Conservation (phyloP, 1,284 basidiomycete species). For the Cryptococcus hybrid region DNA sequence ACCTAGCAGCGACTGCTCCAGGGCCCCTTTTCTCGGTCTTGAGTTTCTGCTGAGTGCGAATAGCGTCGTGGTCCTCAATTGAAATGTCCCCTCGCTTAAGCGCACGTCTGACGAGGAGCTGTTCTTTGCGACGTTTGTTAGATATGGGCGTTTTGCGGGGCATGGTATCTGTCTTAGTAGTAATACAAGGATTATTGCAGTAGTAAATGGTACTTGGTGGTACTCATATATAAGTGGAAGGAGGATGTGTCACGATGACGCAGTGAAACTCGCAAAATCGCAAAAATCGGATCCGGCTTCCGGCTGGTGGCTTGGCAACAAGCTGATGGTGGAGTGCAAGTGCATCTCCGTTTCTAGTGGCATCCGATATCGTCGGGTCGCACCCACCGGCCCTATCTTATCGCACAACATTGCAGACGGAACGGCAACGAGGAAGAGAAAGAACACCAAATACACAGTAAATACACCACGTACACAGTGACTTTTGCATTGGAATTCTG, state of each 20-base stretch:
- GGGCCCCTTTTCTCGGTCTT: conserved; percentile 14
- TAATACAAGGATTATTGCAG: too few relatives aligned
- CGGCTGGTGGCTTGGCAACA: not conserved
- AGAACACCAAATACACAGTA: too few relatives aligned
- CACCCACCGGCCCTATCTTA: not conserved
- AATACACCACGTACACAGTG: too few relatives aligned
- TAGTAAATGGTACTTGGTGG: not conserved
- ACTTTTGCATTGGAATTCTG: too few relatives aligned
- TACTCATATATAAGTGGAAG: not conserved
- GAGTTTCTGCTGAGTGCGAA: conserved; percentile 6
- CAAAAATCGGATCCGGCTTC: conserved; percentile 3
- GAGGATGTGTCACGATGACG: not conserved
- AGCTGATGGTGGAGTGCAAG: too few relatives aligned
- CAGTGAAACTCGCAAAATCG: not conserved
- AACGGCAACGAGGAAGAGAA: not conserved
- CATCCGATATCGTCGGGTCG: too few relatives aligned
- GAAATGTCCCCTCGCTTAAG: conserved; percentile 69
- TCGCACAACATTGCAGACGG: not conserved
- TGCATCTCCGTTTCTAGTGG: too few relatives aligned
- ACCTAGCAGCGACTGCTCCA: conserved; percentile 3
- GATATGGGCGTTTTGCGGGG: conserved; percentile 49
- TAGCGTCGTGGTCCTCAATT: conserved; percentile 21
- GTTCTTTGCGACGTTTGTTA: conserved; percentile 64
- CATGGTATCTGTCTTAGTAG: conserved; percentile 11
- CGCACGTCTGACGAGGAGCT: conserved; percentile 72